A percentile compares a stretch with the other conserved stretches of the same genome.
These are phyloP conservation scores for Lyophyllum semitale DNA, from an alignment of 768 basidiomycete species.

Conservation along the genomic window DNA sequence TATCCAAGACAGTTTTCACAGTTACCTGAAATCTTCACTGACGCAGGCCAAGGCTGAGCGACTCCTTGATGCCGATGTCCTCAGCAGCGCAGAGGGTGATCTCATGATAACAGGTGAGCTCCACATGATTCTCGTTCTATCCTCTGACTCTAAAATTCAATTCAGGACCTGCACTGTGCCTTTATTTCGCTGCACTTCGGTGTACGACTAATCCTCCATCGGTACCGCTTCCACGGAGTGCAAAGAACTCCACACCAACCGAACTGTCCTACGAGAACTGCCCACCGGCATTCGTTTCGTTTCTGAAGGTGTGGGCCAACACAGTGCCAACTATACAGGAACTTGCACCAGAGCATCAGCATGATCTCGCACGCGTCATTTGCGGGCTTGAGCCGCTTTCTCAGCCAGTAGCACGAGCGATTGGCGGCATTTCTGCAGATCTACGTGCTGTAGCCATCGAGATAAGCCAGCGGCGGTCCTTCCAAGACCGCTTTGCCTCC, in stretches of 20 bases:
- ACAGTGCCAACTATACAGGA: constrained; percentile 65
- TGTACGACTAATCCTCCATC: constrained; percentile 77
- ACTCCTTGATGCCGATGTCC: constrained; percentile 69
- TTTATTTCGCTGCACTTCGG: constrained; percentile 83
- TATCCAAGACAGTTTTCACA: constrained; percentile 80
- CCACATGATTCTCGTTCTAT: neutral
- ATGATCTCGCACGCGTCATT: constrained; percentile 82
- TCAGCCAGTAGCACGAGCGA: constrained; percentile 36
- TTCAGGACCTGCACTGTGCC: constrained; percentile 77
- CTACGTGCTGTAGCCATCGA: constrained; percentile 86
- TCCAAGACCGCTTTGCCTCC: constrained; percentile 75
- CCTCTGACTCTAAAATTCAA: neutral
- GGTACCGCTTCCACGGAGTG: constrained; percentile 69
- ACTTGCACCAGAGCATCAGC: constrained; percentile 64
- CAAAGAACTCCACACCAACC: constrained; percentile 48
- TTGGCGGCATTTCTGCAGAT: constrained; percentile 74
- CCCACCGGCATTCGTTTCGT: constrained; percentile 64
- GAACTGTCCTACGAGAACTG: constrained; percentile 71
- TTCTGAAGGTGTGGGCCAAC: constrained; percentile 73
- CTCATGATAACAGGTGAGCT: constrained; percentile 82
- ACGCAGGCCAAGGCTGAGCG: constrained; percentile 77
- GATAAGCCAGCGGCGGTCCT: constrained; percentile 80
- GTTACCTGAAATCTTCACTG: constrained; percentile 77
- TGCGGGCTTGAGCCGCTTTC: constrained; percentile 60
- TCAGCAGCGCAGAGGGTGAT: constrained; percentile 80